Percentiles rank a stretch among this genome's conserved stretches.
These are phyloP conservation scores for Lenwebbia sp. DNA, from an alignment of 345 rosid species.

Conservation along the genomic window DNA sequence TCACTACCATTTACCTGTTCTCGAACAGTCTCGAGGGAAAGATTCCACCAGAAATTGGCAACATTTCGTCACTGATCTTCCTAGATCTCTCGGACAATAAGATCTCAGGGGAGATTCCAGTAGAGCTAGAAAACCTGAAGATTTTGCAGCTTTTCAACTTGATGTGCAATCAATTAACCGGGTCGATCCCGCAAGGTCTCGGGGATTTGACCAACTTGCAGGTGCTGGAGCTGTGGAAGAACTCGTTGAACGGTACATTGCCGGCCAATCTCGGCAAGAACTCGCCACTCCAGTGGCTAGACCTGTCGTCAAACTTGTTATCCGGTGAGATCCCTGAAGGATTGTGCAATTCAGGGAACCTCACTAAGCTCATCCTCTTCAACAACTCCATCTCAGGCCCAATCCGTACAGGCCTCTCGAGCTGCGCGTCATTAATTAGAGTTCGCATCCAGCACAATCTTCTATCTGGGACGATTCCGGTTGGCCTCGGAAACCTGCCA, in stretches of 20 bases:
- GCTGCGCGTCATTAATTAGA: slow-evolving; percentile 56
- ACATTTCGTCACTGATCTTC: slow-evolving; percentile 37
- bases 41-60: slow-evolving; percentile 56
- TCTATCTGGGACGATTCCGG: slow-evolving; percentile 56
- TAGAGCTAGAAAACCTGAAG: slow-evolving; percentile 34
- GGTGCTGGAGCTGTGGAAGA: slow-evolving; percentile 74
- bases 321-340: slow-evolving; percentile 57
- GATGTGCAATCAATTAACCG: slow-evolving; percentile 60
- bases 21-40: slow-evolving; percentile 47
- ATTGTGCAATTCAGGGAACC: slow-evolving; percentile 53
- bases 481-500: slow-evolving; percentile 58
- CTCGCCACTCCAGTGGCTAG: slow-evolving; percentile 59
- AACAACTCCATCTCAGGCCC: slow-evolving; percentile 58
- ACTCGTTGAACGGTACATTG: slow-evolving; percentile 48
- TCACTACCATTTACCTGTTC: slow-evolving; percentile 57
- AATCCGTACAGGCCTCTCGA: slow-evolving; percentile 41
- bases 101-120: slow-evolving; percentile 59
- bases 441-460: slow-evolving; percentile 65
- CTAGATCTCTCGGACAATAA: slow-evolving; percentile 69
- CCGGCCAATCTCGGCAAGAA: slow-evolving; percentile 46
- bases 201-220: slow-evolving; percentile 44
- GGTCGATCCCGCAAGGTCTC: slow-evolving; percentile 39
- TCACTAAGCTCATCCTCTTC: slow-evolving; percentile 77
- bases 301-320: slow-evolving; percentile 59
- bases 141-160: slow-evolving; percentile 59